Evolutionary conservation across 441 rosid species (phyloP).

Genomic region (Populus trichocarpa): DNA sequence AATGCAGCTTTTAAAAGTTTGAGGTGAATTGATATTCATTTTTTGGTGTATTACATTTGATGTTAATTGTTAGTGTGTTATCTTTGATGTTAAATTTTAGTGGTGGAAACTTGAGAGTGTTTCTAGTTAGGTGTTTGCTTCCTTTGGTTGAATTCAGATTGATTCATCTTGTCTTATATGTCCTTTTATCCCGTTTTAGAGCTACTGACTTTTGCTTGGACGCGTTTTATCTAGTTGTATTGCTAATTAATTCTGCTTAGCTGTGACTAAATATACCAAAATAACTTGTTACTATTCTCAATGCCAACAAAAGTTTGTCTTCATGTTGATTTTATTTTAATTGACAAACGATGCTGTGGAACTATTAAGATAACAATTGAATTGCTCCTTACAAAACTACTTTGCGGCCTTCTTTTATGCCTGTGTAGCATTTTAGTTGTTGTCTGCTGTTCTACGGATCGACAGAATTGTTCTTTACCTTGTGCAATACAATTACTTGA

Average conservation of each 20-base stretch:
- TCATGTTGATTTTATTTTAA: neutral
- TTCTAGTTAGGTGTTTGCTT: neutral
- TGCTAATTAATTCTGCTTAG: neutral
- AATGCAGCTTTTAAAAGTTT: slow-evolving; percentile 89
- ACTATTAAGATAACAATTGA: neutral
- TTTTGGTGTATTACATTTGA: neutral
- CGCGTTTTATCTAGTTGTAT: neutral
- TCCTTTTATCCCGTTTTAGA: neutral
- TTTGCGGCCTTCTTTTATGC: neutral
- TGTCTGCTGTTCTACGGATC: neutral
- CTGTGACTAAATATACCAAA: neutral
- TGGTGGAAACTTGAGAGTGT: neutral
- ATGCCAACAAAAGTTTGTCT: neutral
- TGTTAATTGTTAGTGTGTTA: neutral
- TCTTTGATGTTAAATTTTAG: neutral
- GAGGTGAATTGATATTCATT: slow-evolving; percentile 27
- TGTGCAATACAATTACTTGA: neutral
- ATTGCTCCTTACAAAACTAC: neutral
- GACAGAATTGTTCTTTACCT: neutral
- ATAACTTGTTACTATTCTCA: neutral
- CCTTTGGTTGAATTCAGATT: neutral
- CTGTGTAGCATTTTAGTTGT: neutral
- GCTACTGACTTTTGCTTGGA: neutral
- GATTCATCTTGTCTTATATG: neutral
- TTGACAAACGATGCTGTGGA: neutral